Percentiles rank a stretch among this genome's conserved stretches.
phyloP scores from a whole-genome alignment of 148 eudicot genomes.

The Nyssa sinensis region DNA sequence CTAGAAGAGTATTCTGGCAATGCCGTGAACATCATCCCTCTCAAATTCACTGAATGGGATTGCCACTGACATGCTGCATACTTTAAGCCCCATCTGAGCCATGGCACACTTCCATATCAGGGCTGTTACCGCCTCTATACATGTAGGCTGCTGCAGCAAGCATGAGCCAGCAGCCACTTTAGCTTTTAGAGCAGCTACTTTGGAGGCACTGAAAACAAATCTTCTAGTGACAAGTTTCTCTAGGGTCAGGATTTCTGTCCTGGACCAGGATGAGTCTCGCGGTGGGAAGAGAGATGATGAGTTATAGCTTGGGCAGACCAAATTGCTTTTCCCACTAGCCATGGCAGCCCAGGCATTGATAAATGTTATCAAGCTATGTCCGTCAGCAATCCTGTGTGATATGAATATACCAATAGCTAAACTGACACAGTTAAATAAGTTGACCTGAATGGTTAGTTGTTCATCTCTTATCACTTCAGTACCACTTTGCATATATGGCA shows the following conservation, averaged over 20 bases:
- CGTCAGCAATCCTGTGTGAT: conserved; percentile 37
- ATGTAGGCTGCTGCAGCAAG: conserved; percentile 20
- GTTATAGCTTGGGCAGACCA: conserved; percentile 23
- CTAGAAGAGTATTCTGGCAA: conserved; percentile 26
- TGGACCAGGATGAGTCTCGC: conserved; percentile 8
- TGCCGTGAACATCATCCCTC: conserved; percentile 22
- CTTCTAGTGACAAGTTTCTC: conserved; percentile 23
- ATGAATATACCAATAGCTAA: conserved; percentile 30
- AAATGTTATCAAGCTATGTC: conserved; percentile 26
- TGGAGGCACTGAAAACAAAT: conserved; percentile 32
- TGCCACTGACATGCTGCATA: conserved; percentile 10
- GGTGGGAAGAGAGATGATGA: conserved; percentile 30
- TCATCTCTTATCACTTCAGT: conserved; percentile 11
- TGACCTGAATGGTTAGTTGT: conserved; percentile 38
- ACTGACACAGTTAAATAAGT: conserved; percentile 36
- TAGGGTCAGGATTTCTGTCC: too few relatives aligned
- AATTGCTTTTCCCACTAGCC: background rate
- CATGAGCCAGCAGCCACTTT: background rate
- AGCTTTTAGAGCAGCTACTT: conserved; percentile 24
- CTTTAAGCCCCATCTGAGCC: conserved; percentile 4
- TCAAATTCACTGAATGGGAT: conserved; percentile 34
- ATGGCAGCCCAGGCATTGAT: conserved; percentile 35
- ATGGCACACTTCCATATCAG: conserved; percentile 33
- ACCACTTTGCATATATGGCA: conserved; percentile 18
- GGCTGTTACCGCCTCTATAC: conserved; percentile 36